Base-by-base conservation (phyloP, 352 stramenopile species). In the Phytophthora foliorum region DNA sequence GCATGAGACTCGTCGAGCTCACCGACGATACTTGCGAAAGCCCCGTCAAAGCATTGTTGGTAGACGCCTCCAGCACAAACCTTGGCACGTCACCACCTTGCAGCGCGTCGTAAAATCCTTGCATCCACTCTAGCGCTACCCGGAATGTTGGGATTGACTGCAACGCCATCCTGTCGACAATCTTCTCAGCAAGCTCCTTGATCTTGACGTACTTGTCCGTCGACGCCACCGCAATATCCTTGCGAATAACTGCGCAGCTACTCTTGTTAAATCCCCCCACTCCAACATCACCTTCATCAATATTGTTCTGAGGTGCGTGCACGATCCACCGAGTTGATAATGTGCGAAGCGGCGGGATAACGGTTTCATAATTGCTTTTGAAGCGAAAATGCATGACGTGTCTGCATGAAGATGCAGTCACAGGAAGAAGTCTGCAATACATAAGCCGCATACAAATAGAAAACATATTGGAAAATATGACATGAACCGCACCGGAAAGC, bases 211-310 rank as follows among this genome's bases (percentile, higher is more conserved):
- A 29, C 21, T 31, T 50, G 4, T 50, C 22, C 19, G n/a, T 50
- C 7, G 19, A 27, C 4, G 4, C 10, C 6, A 50, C 42, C 4
- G 42, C 2, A 6, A 16, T 9, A 4, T 50, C 19, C 7, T 3
- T 17, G 4, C 19, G 19, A 50, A n/a, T 50, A 13, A 8, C 7
- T 8, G 42, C 19, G 42, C n/a, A 50, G 42, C 22, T 50, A 17
- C 9, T 29, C 13, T 50, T 27, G 7, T n/a, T 31, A 9, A 29
- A 50, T 10, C 4, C n/a, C 21, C 42, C 42, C n/a, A 16, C n/a
- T n/a, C 42, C 42, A 13, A 50, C n/a, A 6, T 31, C 42, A 29
- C 42, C 42, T 31, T 50, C 42, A 16, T 31, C 42, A 50, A 50
- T 17, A 29, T 50, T 29, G 42, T 50, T 50, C 9, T 31, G 42